These are phyloP conservation scores for Boletus tomentosulus DNA, from an alignment of 768 basidiomycete species.

Conservation along the genomic window DNA sequence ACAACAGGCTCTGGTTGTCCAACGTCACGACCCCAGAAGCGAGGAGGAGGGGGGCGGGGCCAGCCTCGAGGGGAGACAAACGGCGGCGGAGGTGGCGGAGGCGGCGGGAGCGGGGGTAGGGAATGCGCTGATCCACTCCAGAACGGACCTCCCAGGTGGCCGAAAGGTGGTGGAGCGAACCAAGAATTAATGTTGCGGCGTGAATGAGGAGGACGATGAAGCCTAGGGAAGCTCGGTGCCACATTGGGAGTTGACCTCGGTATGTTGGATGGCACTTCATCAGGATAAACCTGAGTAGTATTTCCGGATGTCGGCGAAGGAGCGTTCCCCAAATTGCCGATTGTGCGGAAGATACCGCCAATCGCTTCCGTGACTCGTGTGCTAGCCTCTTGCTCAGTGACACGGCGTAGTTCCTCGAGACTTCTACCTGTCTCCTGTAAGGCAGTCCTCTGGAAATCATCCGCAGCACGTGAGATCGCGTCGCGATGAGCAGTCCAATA, in stretches of 20 bases:
- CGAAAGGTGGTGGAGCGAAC: conserved; percentile 15
- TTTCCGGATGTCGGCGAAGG: conserved; percentile 3
- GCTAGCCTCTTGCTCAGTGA: conserved; percentile 62
- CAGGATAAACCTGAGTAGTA: not conserved
- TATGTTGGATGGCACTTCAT: conserved; percentile 2
- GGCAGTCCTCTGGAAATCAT: conserved; percentile 47
- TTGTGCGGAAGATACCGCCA: conserved; percentile 50
- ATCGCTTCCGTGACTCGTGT: conserved; percentile 60
- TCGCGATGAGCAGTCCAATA: conserved; percentile 69
- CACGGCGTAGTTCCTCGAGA: conserved; percentile 43
- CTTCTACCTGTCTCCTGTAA: conserved; percentile 35
- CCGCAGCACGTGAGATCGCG: conserved; percentile 53
- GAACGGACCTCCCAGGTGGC: conserved; percentile 9
- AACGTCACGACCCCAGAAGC: conserved; percentile 12
- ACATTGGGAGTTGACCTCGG: conserved; percentile 6
- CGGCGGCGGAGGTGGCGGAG: conserved; percentile 3
- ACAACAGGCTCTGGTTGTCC: not conserved
- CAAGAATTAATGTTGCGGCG: conserved; percentile 25
- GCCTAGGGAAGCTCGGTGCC: conserved; percentile 12
- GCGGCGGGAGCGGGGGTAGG: conserved; percentile 20
- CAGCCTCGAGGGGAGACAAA: conserved; percentile 13
- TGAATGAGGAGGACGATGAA: conserved; percentile 15
- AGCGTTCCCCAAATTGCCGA: conserved; percentile 35
- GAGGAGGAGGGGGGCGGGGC: conserved; percentile 25
- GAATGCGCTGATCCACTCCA: conserved; percentile 18